Conservation (phyloP, 768 basidiomycete species). For the Tylopilus vinaceipallidus region DNA sequence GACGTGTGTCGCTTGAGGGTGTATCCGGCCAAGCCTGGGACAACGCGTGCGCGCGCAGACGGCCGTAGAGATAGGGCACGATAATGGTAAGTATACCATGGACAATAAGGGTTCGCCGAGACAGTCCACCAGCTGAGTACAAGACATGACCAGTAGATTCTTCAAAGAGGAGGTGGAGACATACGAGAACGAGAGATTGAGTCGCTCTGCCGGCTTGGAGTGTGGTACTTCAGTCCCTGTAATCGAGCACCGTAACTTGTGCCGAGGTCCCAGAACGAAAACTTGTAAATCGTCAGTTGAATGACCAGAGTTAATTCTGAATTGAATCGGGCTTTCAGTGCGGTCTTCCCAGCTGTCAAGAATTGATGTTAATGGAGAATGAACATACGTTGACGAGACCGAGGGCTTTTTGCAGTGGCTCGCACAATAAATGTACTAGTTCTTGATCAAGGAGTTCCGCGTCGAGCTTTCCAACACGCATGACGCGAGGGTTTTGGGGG, state of each 20-base stretch:
- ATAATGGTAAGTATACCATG: conserved; percentile 75
- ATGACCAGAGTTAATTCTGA: conserved; percentile 73
- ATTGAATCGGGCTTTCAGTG: conserved; percentile 61
- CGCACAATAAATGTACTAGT: conserved; percentile 74
- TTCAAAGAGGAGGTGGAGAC: conserved; percentile 5
- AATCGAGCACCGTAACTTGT: conserved; percentile 82
- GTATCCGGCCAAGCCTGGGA: conserved; percentile 90
- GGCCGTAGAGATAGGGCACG: conserved; percentile 75
- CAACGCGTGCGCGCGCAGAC: conserved; percentile 71
- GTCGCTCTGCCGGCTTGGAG: conserved; percentile 9
- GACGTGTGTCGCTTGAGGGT: conserved; percentile 72
- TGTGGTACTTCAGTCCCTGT: conserved; percentile 69
- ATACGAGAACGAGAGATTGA: conserved; percentile 21
- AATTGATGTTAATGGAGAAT: background rate
- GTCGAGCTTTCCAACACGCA: conserved; percentile 89
- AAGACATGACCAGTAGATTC: background rate
- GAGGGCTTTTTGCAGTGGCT: conserved; percentile 76
- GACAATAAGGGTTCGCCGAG: conserved; percentile 54
- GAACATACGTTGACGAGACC: conserved; percentile 61
- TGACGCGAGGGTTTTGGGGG: conserved; percentile 44
- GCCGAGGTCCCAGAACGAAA: conserved; percentile 79
- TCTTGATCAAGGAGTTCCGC: conserved; percentile 89
- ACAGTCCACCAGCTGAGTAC: conserved; percentile 60
- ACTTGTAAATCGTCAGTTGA: conserved; percentile 71
- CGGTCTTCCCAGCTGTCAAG: conserved; percentile 41